Percentiles rank a stretch among this genome's conserved stretches.
Evolutionary conservation across 352 stramenopile genomes (phyloP).

Genomic region (Saprolegnia parasitica): DNA sequence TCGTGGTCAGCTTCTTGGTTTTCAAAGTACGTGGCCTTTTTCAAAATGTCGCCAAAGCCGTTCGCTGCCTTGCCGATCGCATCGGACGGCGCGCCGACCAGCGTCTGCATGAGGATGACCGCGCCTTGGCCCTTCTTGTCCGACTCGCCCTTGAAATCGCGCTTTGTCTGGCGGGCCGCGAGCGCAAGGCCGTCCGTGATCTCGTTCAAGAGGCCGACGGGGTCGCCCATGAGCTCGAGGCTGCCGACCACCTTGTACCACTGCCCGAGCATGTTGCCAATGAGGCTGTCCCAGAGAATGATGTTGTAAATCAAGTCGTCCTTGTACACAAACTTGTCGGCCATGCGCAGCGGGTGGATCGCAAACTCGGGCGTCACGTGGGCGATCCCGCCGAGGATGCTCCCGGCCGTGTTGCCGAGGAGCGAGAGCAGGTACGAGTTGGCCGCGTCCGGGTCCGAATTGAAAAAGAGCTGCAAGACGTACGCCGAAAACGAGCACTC

Average conservation of each 20-base stretch:
- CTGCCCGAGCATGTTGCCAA: conserved; percentile 67
- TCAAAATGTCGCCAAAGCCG: conserved; percentile 76
- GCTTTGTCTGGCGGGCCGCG: conserved; percentile 72
- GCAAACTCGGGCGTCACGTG: conserved; percentile 79
- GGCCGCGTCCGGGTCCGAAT: conserved; percentile 71
- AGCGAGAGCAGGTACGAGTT: conserved; percentile 77
- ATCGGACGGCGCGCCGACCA: conserved; percentile 65
- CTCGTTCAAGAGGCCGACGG: conserved; percentile 74
- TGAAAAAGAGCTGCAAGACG: conserved; percentile 78
- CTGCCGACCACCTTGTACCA: conserved; percentile 88
- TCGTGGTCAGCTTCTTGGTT: conserved; percentile 67
- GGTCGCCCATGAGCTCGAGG: conserved; percentile 79
- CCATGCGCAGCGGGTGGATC: conserved; percentile 65
- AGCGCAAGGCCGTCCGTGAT: conserved; percentile 83
- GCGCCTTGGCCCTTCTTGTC: conserved; percentile 76
- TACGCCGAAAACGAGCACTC: conserved; percentile 61
- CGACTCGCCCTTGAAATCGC: conserved; percentile 70
- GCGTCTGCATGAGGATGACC: conserved; percentile 71
- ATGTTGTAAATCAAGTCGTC: conserved; percentile 71
- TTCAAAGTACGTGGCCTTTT: conserved; percentile 77
- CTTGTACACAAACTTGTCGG: conserved; percentile 81
- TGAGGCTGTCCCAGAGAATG: conserved; percentile 59
- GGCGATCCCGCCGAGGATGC: conserved; percentile 82
- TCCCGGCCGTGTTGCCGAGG: conserved; percentile 74
- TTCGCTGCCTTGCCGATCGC: conserved; percentile 83